A percentile compares a stretch with the other conserved stretches of the same genome.
Evolutionary conservation across 1,284 basidiomycete species (phyloP).

Genomic region (Amylostereum areolatum): DNA sequence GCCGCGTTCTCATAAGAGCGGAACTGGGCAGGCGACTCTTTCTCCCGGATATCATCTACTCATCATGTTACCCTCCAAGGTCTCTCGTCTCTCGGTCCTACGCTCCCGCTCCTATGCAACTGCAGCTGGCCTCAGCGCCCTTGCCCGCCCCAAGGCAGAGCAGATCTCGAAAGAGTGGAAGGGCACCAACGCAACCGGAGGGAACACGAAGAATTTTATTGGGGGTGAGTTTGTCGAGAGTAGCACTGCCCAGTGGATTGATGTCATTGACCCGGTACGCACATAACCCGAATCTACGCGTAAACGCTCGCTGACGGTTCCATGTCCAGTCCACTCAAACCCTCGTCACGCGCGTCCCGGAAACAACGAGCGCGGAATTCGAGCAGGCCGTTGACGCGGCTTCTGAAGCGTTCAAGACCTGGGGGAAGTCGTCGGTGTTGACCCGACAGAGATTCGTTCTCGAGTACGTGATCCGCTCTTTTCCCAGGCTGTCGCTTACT

Average conservation of each 20-base stretch:
- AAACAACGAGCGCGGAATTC: constrained; percentile 83
- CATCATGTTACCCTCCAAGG: constrained; percentile 22
- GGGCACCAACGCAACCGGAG: constrained; percentile 79
- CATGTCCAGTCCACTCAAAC: constrained; percentile 76
- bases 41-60: not conserved
- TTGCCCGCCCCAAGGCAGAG: constrained; percentile 56
- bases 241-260: constrained; percentile 72
- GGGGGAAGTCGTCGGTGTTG: constrained; percentile 84
- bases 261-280: constrained; percentile 82
- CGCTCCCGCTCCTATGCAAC: constrained; percentile 37
- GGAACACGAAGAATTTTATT: constrained; percentile 85
- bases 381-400: constrained; percentile 83
- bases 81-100: constrained; percentile 27
- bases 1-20: not conserved
- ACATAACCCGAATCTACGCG: not conserved
- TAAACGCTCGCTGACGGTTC: constrained; percentile 3
- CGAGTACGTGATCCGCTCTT: constrained; percentile 52
- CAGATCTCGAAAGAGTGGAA: constrained; percentile 72
- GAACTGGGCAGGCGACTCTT: not conserved
- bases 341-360: constrained; percentile 82
- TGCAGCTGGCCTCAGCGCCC: constrained; percentile 40
- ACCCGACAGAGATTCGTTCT: constrained; percentile 86
- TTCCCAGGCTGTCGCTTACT: not conserved
- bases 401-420: constrained; percentile 83
- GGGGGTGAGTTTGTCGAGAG: constrained; percentile 85